Evolutionary conservation across 148 eudicot genomes (phyloP), one percentile per base, ranked within the genome.

Genomic region (Selenicereus undatus): DNA sequence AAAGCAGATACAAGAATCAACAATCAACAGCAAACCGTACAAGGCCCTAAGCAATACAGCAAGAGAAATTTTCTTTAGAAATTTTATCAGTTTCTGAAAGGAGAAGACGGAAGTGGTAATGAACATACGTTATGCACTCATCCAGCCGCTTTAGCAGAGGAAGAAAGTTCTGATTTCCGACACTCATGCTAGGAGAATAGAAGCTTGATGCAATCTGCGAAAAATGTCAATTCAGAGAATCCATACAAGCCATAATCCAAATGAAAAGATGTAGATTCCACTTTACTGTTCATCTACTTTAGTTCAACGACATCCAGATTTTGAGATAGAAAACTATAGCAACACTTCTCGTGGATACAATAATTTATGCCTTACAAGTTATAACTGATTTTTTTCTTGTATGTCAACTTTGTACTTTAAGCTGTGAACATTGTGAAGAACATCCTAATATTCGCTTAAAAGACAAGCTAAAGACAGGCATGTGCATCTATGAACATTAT

Each of bases 121-220:
- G 32, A 71, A 91, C 98, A 86, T 88, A 96, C 99, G 92, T 85
- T 83, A 96, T 96, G 93, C 97, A 94, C 78, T 96, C 99, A 71
- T 96, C 99, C 78, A 96, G 90, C 76, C 93, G 89, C 82, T 96
- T 96, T 71, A 96, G 91, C 87, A 91, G 86, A 78, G 94, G 93
- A 50, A 96, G 97, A 80, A 96, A 96, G 81, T 92, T 93, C 75
- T 85, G 93, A 79, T 85, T 90, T 73, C 89, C 90, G 65, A 94
- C 98, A 82, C 86, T 94, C 89, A 91, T 91, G 81, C 85, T 90
- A 76, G 97, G 91, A 83, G 99, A 94, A 86, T 94, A 87, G 85
- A 96, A 96, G 86, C 89, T 91, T 83, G 95, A 83, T 74, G 99
- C 93, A 86, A 96, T 92, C 99, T 96, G 91, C 90, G 69, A 79